Evolutionary conservation across 106 monocot species (phyloP), one percentile per base, ranked within the genome.

Genomic region (Apostasia shenzhenica): DNA sequence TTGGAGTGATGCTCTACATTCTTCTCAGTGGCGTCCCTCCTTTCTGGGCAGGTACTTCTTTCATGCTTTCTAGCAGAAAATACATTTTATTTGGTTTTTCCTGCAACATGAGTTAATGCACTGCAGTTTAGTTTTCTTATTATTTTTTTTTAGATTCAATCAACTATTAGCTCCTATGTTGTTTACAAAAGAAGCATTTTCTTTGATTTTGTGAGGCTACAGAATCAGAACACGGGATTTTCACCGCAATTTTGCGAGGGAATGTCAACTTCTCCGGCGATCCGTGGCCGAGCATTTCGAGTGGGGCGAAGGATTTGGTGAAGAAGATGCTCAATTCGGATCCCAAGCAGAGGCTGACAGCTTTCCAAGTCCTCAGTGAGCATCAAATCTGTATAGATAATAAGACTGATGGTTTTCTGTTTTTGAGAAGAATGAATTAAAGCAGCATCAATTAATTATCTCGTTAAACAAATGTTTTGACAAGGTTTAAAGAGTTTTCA

Each of bases 241-340:
- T 90, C 70, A 86, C 80, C 41, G 72, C 83, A 5, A 90, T 90
- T 41, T 43, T 90, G 42, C 64, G 77, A 62, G 83, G 82, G 3
- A 83, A 77, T 5, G 46, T 90, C 0, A 85, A 90, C 71, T 81
- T 90, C 57, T 80, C 76, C 7, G 73, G 83, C 11, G 90, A 90
- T 72, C 90, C 90, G 37, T 90, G 90, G 86, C 85, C 90, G 8
- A 90, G 76, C 48, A 83, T 90, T 57, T 90, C 90, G 3, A 39
- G 66, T 5, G 85, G 83, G 0, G 90, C 90, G 7, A 90, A 90
- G 67, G 90, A 90, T 67, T 73, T 90, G 11, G 85, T 90, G 47
- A 80, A 73, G 50, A 83, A 83, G 85, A 85, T 90, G 85, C 81
- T 90, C 46, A 67, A 76, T 62, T 55, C 71, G 53, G 83, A 90